phyloP scores from a whole-genome alignment of 2,329 filamentous ascomycete species.

The Ceratocystis albifundus region DNA sequence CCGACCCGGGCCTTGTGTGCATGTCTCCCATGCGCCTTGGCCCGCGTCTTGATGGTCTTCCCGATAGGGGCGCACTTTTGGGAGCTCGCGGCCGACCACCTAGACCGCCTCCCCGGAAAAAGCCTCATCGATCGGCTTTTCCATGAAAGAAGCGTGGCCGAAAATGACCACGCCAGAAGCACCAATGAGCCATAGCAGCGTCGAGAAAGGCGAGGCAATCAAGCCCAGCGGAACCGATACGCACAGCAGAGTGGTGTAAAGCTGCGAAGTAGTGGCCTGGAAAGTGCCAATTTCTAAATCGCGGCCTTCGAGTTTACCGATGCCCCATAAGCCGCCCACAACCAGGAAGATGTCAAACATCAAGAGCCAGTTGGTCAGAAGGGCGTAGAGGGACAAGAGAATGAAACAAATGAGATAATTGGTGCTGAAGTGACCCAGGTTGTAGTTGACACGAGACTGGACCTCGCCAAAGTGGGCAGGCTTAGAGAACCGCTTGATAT shows the following conservation, averaged over 20 bases:
- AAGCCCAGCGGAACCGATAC: slow-evolving; percentile 76
- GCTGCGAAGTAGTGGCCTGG: slow-evolving; percentile 77
- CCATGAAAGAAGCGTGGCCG: slow-evolving; percentile 89
- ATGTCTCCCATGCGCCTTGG: slow-evolving; percentile 40
- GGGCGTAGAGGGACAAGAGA: slow-evolving; percentile 90
- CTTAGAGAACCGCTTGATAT: slow-evolving; percentile 91
- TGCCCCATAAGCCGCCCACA: slow-evolving; percentile 75
- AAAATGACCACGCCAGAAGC: slow-evolving; percentile 87
- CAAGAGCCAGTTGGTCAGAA: slow-evolving; percentile 75
- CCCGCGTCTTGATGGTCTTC: slow-evolving; percentile 88
- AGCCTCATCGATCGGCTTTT: slow-evolving; percentile 99
- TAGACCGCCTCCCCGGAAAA: slow-evolving; percentile 99
- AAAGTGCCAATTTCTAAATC: slow-evolving; percentile 79
- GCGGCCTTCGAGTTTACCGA: slow-evolving; percentile 76
- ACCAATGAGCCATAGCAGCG: slow-evolving; percentile 89
- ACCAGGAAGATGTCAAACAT: slow-evolving; percentile 90
- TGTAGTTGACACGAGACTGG: slow-evolving; percentile 92
- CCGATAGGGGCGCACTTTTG: slow-evolving; percentile 84
- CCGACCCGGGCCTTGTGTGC: slow-evolving; percentile 17
- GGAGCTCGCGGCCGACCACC: slow-evolving; percentile 99
- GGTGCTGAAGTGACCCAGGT: slow-evolving; percentile 92
- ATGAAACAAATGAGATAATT: slow-evolving; percentile 92
- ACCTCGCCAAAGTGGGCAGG: slow-evolving; percentile 81
- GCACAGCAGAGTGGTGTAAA: slow-evolving; percentile 79
- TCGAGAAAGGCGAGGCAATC: slow-evolving; percentile 71